phyloP scores from a whole-genome alignment of 306 rosid genomes.

The Corylus avellana region DNA sequence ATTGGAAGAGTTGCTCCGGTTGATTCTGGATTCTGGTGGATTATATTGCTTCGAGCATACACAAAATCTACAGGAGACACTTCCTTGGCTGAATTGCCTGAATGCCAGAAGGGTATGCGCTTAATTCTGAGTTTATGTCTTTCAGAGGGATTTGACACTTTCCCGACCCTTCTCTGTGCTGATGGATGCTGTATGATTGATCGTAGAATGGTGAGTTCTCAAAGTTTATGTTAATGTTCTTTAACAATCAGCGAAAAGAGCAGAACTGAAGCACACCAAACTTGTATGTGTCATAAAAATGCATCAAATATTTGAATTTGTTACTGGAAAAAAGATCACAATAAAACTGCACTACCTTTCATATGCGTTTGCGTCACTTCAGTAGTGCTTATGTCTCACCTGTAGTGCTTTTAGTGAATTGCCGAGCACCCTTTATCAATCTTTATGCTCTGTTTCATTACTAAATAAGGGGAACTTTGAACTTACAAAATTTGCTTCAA shows the following conservation, averaged over 20 bases:
- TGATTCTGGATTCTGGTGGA: constrained; percentile 99
- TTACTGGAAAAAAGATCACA: background rate
- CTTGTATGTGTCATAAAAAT: background rate
- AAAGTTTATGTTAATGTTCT: constrained; percentile 8
- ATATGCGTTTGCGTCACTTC: background rate
- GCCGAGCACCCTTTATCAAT: background rate
- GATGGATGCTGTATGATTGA: constrained; percentile 99
- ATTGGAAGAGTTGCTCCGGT: constrained; percentile 99
- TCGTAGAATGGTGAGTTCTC: constrained; percentile 84
- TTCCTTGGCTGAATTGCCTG: constrained; percentile 81
- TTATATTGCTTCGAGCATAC: constrained; percentile 87
- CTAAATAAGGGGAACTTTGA: background rate
- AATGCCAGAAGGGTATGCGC: constrained; percentile 97
- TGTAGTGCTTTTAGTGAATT: background rate
- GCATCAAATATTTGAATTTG: background rate
- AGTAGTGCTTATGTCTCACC: background rate
- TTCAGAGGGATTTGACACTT: constrained; percentile 91
- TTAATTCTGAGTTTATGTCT: constrained; percentile 81
- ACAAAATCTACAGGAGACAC: constrained; percentile 87
- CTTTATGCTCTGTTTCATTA: background rate
- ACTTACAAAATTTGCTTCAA: background rate
- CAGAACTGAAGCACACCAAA: constrained; percentile 7
- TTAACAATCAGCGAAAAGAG: constrained; percentile 11
- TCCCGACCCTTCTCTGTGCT: constrained; percentile 94
- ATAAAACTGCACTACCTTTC: background rate